Conservation (phyloP, 768 basidiomycete species). For the Tricholoma flavovirens region DNA sequence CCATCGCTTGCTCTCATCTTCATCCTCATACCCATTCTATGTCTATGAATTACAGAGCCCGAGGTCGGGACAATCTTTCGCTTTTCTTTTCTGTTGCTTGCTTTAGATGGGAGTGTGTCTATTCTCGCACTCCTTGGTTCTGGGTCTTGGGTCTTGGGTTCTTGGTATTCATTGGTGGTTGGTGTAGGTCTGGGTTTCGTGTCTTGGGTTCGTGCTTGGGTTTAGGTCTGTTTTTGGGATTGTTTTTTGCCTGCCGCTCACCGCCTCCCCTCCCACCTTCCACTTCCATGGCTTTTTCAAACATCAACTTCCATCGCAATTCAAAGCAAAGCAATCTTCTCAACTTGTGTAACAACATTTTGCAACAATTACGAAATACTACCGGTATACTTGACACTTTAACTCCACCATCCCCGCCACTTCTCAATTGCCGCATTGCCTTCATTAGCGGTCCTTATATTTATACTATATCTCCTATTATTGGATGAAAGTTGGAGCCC, state of each 20-base stretch:
- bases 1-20: background rate
- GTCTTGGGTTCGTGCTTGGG: background rate
- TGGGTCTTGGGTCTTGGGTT: background rate
- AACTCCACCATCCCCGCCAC: background rate
- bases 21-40: background rate
- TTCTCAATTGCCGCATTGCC: background rate
- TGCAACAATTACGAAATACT: background rate
- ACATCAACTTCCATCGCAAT: background rate
- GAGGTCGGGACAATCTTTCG: slow-evolving; percentile 8
- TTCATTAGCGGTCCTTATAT: background rate
- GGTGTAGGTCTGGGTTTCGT: too few relatives aligned
- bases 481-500: background rate
- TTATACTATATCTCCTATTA: background rate
- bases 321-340: slow-evolving; percentile 1
- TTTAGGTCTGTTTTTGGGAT: background rate
- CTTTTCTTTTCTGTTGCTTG: background rate
- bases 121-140: background rate
- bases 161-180: background rate
- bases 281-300: background rate
- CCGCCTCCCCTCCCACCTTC: background rate
- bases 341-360: slow-evolving; percentile 1
- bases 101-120: background rate
- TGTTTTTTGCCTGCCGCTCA: background rate
- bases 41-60: slow-evolving; percentile 8
- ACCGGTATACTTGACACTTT: background rate